Evolutionary conservation across 1,284 basidiomycete species (phyloP).

Genomic region (Vanrija sp.): DNA sequence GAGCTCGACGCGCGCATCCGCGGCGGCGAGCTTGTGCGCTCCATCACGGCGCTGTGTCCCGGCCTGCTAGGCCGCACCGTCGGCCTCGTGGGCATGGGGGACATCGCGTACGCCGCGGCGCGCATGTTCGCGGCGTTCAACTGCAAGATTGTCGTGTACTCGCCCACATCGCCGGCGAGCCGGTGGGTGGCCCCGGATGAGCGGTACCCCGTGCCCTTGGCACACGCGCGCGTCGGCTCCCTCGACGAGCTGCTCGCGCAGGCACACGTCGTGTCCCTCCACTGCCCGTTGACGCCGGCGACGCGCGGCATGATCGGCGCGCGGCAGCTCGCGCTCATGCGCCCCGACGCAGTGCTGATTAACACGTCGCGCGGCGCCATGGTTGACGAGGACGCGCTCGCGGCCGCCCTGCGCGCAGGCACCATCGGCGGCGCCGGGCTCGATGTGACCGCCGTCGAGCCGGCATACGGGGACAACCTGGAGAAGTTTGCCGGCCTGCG

Average conservation of each 20-base stretch:
- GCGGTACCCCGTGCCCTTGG: constrained; percentile 39
- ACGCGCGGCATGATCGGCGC: constrained; percentile 49
- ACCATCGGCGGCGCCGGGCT: constrained; percentile 53
- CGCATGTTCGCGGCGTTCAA: constrained; percentile 44
- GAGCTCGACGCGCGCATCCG: constrained; percentile 54
- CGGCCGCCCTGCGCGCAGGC: constrained; percentile 43
- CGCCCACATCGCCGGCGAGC: constrained; percentile 41
- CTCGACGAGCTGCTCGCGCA: constrained; percentile 47
- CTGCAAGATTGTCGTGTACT: constrained; percentile 44
- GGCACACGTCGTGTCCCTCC: constrained; percentile 52
- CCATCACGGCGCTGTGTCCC: constrained; percentile 49
- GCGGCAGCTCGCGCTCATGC: constrained; percentile 47
- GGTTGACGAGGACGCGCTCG: constrained; percentile 52
- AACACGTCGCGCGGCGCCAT: constrained; percentile 54
- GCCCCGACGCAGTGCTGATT: constrained; percentile 46
- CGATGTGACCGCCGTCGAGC: constrained; percentile 52
- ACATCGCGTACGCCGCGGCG: constrained; percentile 43
- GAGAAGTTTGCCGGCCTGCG: constrained; percentile 30
- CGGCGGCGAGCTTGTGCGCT: constrained; percentile 59
- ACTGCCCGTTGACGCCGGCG: constrained; percentile 51
- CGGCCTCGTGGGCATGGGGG: constrained; percentile 51
- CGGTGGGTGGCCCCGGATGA: constrained; percentile 38
- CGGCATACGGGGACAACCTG: constrained; percentile 33
- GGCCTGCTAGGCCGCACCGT: constrained; percentile 49
- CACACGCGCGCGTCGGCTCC: constrained; percentile 48